These are phyloP conservation scores for Exserohilum turcica DNA, from an alignment of 2,329 filamentous ascomycete genomes.

Conservation along the genomic window DNA sequence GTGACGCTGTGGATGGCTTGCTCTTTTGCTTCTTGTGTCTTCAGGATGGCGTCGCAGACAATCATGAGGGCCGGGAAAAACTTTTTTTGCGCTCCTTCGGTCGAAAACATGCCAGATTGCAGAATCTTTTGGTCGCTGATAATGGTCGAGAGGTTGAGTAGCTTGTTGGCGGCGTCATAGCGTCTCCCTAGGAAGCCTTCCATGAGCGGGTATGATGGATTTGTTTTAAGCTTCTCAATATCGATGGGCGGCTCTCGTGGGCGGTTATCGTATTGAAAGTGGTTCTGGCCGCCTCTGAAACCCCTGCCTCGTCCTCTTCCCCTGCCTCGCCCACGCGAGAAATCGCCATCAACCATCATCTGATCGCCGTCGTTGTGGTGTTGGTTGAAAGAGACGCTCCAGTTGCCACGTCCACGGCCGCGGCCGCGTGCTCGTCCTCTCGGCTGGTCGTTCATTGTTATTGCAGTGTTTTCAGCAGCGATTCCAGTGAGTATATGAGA, in stretches of 20 bases:
- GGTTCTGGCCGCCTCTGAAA: conserved; percentile 17
- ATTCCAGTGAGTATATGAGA: conserved; percentile 1
- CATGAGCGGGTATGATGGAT: conserved; percentile 64
- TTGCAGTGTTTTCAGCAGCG: not conserved
- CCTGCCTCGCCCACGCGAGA: conserved; percentile 19
- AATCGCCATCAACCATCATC: conserved; percentile 20
- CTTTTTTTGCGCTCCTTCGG: conserved; percentile 74
- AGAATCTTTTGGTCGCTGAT: conserved; percentile 73
- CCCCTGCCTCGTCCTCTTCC: conserved; percentile 26
- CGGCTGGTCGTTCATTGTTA: conserved; percentile 14
- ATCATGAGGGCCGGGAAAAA: conserved; percentile 92
- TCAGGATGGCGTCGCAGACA: conserved; percentile 79
- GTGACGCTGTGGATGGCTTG: conserved; percentile 82
- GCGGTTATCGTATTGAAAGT: conserved; percentile 52
- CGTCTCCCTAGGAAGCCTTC: conserved; percentile 73
- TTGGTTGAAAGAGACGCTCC: conserved; percentile 6
- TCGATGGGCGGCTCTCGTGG: conserved; percentile 72
- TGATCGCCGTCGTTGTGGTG: conserved; percentile 17
- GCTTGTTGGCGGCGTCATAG: conserved; percentile 72
- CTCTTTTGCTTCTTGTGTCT: conserved; percentile 70
- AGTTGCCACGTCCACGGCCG: conserved; percentile 17
- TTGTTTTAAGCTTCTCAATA: conserved; percentile 26
- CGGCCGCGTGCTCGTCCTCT: conserved; percentile 29
- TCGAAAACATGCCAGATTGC: conserved; percentile 76
- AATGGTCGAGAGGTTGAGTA: conserved; percentile 82